Evolutionary conservation across 2,329 filamentous ascomycete genomes (phyloP).

Genomic region (Escovopsis sp.): DNA sequence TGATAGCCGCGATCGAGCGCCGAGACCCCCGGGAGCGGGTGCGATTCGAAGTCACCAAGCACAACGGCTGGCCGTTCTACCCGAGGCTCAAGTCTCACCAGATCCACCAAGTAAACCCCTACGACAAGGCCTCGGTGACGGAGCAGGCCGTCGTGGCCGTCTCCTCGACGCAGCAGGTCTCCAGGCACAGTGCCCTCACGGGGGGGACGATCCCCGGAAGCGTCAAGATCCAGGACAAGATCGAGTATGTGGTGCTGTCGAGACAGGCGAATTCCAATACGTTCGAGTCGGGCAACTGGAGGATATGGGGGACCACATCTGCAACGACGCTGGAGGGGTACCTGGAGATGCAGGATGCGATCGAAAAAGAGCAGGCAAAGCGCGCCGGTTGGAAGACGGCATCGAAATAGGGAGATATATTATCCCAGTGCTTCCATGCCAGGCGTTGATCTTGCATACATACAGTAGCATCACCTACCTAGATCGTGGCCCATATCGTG

Average conservation of each 20-base stretch:
- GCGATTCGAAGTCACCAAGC: conserved; percentile 40
- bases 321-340: conserved; percentile 34
- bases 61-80: conserved; percentile 26
- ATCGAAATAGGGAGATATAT: conserved; percentile 2
- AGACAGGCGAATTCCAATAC: conserved; percentile 29
- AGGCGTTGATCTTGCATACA: no score
- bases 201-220: conserved; percentile 29
- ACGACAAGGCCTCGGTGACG: conserved; percentile 21
- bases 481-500: no score
- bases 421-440: no score
- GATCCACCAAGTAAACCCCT: conserved; percentile 30
- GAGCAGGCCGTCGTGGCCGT: conserved; percentile 47
- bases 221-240: conserved; percentile 36
- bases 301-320: conserved; percentile 47
- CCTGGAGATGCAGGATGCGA: conserved; percentile 20
- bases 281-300: conserved; percentile 39
- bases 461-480: no score
- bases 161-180: conserved; percentile 38
- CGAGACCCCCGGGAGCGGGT: conserved; percentile 31
- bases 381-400: conserved; percentile 17
- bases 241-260: conserved; percentile 52
- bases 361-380: conserved; percentile 19
- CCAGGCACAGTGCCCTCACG: conserved; percentile 22
- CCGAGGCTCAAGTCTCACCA: conserved; percentile 42
- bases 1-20: conserved; percentile 37